Base-by-base conservation (phyloP, 768 basidiomycete species). In the Butyriboletus loyo region DNA sequence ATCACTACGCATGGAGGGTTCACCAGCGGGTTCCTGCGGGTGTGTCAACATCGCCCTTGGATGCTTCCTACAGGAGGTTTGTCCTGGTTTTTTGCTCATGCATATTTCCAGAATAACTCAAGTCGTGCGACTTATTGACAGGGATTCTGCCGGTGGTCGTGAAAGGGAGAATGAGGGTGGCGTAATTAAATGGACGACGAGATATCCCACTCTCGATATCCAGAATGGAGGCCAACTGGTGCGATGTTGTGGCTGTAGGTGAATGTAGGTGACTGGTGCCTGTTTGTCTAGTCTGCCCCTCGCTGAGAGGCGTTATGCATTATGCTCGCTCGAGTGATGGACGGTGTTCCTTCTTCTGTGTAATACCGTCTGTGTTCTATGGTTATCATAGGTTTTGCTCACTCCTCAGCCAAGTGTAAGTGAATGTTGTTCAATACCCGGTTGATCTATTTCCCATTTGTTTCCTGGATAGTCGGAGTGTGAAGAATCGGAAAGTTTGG, bases 1-100 rank as follows among this genome's bases (percentile, higher is more conserved):
- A 76, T 88, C 49, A 85, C 85, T 1, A 73, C 81, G 0, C 87
- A 90, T 61, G 75, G 79, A 8, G 86, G 85, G 0, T 77, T 84
- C 52, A 82, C 85, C 41, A 73, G 77, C 39, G 82, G 77, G 1
- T 79, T 87, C 50, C 60, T 87, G 60, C 67, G 63, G 3, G 70
- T 74, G 0, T 66, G 82, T 21, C 75, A 75, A 0, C 75, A 82
- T 24, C 61, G 64, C 1, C 54, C 51, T 14, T 82, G 78, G 62
- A 45, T 62, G 7, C 64, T 89, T 30, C 78, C 82, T 3, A 87
- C 85, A 1, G 87, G 87, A 73, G 87, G 87, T 87, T 53, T 48
- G 78, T 66, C 28, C 15, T n/a, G 2, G 32, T 15, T 5, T 8
- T 8, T 32, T 7, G 17, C 21, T 21, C 11, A n/a, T 22, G 32